These are phyloP conservation scores for Rhodotorula graminis DNA, from an alignment of 768 basidiomycete species.

Conservation along the genomic window DNA sequence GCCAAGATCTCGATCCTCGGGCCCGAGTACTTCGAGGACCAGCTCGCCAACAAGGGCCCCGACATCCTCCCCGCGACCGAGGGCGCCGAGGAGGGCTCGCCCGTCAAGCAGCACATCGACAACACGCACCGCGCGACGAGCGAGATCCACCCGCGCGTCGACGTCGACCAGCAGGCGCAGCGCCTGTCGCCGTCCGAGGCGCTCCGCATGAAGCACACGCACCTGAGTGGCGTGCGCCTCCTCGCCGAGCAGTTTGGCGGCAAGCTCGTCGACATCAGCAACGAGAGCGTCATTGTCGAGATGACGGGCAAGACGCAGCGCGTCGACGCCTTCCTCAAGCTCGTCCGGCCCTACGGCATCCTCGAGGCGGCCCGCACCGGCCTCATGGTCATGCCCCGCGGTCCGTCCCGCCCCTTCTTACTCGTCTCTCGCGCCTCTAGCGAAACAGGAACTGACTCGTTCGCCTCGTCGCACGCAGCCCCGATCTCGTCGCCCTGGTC, in stretches of 20 bases:
- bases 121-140: slow-evolving; percentile 37
- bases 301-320: slow-evolving; percentile 84
- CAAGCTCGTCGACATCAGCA: slow-evolving; percentile 87
- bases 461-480: slow-evolving; percentile 49
- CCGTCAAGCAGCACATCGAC: slow-evolving; percentile 41
- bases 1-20: slow-evolving; percentile 96
- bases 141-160: slow-evolving; percentile 48
- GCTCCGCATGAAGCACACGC: slow-evolving; percentile 79
- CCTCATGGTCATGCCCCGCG: slow-evolving; percentile 93
- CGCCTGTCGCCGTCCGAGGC: slow-evolving; percentile 69
- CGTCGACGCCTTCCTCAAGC: slow-evolving; percentile 84
- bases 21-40: slow-evolving; percentile 91
- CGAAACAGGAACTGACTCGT: too few relatives aligned
- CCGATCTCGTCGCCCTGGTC: slow-evolving; percentile 60
- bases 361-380: slow-evolving; percentile 92
- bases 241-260: slow-evolving; percentile 86
- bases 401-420: background rate
- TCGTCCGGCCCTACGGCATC: slow-evolving; percentile 90
- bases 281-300: slow-evolving; percentile 91
- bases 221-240: slow-evolving; percentile 77
- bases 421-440: background rate
- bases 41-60: slow-evolving; percentile 68
- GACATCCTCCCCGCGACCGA: slow-evolving; percentile 43
- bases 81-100: slow-evolving; percentile 37
- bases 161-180: slow-evolving; percentile 40